A percentile compares a stretch with the other conserved stretches of the same genome.
phyloP scores from a whole-genome alignment of 768 basidiomycete species.

The Rhodotorula toruloides region DNA sequence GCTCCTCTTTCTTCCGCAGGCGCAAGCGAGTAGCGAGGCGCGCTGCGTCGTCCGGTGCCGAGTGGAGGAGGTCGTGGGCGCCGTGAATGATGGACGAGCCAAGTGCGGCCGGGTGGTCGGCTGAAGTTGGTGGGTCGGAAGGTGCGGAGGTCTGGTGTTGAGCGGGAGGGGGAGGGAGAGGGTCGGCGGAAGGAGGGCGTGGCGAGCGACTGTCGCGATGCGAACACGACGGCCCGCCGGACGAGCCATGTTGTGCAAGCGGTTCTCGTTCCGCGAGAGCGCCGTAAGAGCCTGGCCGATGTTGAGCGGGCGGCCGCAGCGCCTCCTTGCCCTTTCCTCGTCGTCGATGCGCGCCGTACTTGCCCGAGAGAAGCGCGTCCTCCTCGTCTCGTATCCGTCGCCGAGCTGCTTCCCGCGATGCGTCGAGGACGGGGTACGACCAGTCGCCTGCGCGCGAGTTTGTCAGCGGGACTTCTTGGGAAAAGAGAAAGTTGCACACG shows the following conservation, averaged over 20 bases:
- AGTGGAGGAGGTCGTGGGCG: conserved; percentile 32
- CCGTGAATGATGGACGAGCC: conserved; percentile 1
- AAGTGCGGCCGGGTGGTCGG: conserved; percentile 18
- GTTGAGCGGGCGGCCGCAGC: conserved; percentile 44
- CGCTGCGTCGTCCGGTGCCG: conserved; percentile 33
- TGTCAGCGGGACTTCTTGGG: not conserved
- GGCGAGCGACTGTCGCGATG: too few species aligned
- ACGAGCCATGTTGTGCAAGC: not conserved
- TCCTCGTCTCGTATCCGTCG: conserved; percentile 73
- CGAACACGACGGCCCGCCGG: too few species aligned
- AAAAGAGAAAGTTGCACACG: conserved; percentile 49
- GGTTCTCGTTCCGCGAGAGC: conserved; percentile 17
- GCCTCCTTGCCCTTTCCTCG: conserved; percentile 57
- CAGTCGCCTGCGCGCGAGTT: conserved; percentile 34
- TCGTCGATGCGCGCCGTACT: conserved; percentile 26
- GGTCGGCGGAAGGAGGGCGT: not conserved
- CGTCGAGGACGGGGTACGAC: conserved; percentile 42
- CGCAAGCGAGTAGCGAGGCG: conserved; percentile 5
- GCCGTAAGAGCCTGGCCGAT: conserved; percentile 30
- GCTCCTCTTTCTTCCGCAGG: conserved; percentile 17
- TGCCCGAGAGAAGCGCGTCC: conserved; percentile 60
- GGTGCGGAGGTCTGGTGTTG: not conserved
- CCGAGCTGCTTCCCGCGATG: conserved; percentile 51
- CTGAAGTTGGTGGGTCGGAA: conserved; percentile 9
- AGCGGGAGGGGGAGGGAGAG: not conserved